A percentile compares a stretch with the other conserved stretches of the same genome.
These are phyloP conservation scores for Solanum bulbocastanum DNA, from an alignment of 257 asterid species.

Conservation along the genomic window DNA sequence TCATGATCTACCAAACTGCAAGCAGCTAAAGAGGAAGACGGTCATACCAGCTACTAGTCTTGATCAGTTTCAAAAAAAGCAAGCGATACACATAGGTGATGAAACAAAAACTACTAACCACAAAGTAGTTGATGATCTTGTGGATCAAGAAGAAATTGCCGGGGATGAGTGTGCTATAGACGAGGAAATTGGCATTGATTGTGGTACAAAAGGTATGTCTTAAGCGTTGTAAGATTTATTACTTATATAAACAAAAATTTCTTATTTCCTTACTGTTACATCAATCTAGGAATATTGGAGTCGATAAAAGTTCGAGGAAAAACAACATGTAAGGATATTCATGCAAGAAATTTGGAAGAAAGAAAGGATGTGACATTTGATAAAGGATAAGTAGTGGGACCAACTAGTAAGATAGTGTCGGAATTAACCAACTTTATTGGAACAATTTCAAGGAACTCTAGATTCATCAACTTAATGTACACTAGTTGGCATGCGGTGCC, in stretches of 20 bases:
- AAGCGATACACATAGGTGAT: not conserved
- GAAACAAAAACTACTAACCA: not conserved
- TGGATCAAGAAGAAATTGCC: not conserved
- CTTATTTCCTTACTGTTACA: not conserved
- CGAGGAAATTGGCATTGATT: not conserved
- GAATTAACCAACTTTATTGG: not conserved
- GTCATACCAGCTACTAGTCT: too few relatives aligned
- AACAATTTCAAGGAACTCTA: not conserved
- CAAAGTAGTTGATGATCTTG: not conserved
- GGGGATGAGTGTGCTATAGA: not conserved
- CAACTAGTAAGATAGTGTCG: not conserved
- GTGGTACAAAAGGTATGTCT: not conserved
- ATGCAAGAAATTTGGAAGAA: not conserved
- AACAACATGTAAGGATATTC: not conserved
- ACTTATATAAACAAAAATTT: not conserved
- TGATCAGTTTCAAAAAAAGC: not conserved
- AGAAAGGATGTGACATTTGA: not conserved
- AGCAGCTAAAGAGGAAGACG: not conserved
- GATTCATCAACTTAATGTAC: not conserved
- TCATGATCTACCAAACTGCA: not conserved
- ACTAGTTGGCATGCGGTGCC: not conserved
- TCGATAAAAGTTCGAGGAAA: not conserved
- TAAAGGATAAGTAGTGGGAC: not conserved
- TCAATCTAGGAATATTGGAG: not conserved
- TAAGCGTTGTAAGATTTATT: not conserved